Conservation (phyloP, 2,329 filamentous ascomycete genomes). For the Diaporthe sp. region DNA sequence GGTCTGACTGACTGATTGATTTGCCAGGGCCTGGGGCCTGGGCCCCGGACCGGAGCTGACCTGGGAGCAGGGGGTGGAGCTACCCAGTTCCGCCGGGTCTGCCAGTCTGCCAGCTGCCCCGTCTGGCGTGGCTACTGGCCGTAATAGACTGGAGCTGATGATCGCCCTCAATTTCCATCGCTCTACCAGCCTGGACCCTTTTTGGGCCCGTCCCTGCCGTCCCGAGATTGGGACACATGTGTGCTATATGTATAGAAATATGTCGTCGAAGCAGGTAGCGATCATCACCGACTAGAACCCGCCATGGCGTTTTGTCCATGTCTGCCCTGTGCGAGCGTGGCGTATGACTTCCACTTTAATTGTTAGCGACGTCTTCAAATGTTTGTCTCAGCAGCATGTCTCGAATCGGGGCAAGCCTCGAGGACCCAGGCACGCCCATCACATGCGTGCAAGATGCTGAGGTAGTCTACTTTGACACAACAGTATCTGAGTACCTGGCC, state of each 20-base stretch:
- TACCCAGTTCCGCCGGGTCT: neutral
- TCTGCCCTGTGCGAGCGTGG: neutral
- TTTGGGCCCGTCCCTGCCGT: neutral
- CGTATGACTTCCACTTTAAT: neutral
- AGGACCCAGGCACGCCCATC: constrained; percentile 3
- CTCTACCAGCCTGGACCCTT: constrained; percentile 4
- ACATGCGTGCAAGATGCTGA: constrained; percentile 8
- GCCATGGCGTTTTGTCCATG: neutral
- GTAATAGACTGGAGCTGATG: constrained; percentile 20
- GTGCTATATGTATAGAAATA: neutral
- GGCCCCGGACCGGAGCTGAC: constrained; percentile 20
- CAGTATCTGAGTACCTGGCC: neutral
- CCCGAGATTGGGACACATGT: neutral
- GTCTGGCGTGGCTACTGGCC: neutral
- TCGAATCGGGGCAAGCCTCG: constrained; percentile 8
- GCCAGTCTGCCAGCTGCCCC: neutral
- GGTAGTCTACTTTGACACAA: neutral
- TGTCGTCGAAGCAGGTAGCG: neutral
- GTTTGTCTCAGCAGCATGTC: constrained; percentile 21
- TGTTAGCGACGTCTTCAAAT: neutral
- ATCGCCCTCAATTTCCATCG: neutral
- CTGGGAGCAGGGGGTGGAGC: constrained; percentile 13
- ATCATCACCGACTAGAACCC: neutral
- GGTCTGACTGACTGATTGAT: constrained; percentile 22
- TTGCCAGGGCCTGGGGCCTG: constrained; percentile 3